These are phyloP conservation scores for Peronospora farinosa DNA, from an alignment of 352 stramenopile species.

Conservation along the genomic window DNA sequence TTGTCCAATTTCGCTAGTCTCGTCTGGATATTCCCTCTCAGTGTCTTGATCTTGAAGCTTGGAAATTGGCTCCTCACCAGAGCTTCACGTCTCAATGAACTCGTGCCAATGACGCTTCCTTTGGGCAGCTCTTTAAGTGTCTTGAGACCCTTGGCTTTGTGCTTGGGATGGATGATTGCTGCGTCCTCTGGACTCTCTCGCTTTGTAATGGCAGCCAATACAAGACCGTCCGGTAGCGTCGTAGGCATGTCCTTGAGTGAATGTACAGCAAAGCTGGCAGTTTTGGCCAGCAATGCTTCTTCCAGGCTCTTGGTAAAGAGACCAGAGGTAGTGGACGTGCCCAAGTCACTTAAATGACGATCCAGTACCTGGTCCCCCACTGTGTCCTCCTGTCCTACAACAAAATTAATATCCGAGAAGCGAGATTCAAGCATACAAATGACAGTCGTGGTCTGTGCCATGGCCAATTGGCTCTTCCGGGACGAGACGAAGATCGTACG, in stretches of 20 bases:
- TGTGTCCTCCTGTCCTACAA: constrained; percentile 76
- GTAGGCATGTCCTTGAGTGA: constrained; percentile 89
- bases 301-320: constrained; percentile 89
- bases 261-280: constrained; percentile 79
- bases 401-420: constrained; percentile 63
- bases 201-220: constrained; percentile 77
- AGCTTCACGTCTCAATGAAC: constrained; percentile 75
- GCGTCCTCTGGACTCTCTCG: constrained; percentile 80
- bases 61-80: constrained; percentile 64
- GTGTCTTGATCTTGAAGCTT: constrained; percentile 73
- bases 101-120: constrained; percentile 75
- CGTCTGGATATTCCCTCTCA: constrained; percentile 87
- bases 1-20: constrained; percentile 80
- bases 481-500: constrained; percentile 78
- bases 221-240: constrained; percentile 63
- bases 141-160: constrained; percentile 59
- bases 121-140: constrained; percentile 53
- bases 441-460: constrained; percentile 83
- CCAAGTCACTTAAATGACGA: constrained; percentile 69
- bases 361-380: constrained; percentile 79
- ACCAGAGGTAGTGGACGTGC: constrained; percentile 55
- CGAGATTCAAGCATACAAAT: constrained; percentile 68
- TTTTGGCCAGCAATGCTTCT: constrained; percentile 57
- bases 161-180: constrained; percentile 77
- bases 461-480: constrained; percentile 83